Conservation (phyloP, 2,329 filamentous ascomycete genomes). For the Chaetomiaceae sp. region DNA sequence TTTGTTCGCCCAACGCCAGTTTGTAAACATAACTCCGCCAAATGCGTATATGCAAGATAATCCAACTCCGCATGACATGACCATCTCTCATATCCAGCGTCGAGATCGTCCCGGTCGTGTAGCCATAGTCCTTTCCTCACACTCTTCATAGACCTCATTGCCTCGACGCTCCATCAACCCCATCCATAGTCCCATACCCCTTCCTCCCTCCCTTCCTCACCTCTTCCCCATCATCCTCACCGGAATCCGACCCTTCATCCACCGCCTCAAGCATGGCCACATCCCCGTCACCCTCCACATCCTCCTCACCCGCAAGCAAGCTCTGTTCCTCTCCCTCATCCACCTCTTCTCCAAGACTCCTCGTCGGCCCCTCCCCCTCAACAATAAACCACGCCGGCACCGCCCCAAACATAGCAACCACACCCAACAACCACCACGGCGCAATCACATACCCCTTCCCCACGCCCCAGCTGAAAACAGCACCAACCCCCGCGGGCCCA, state of each 20-base stretch:
- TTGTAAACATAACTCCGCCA: not conserved
- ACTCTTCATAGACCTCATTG: not conserved
- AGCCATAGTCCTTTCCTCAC: not conserved
- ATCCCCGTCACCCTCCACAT: not conserved
- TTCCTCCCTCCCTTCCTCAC: not conserved
- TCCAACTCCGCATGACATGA: not conserved
- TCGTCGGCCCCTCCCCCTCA: slow-evolving; percentile 63
- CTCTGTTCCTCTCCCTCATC: slow-evolving; percentile 13
- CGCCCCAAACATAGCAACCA: slow-evolving; percentile 59
- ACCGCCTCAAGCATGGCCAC: slow-evolving; percentile 5
- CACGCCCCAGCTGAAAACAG: slow-evolving; percentile 71
- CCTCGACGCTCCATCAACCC: not conserved
- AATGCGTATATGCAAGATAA: not conserved
- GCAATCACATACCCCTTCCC: slow-evolving; percentile 70
- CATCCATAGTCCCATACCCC: slow-evolving; percentile 6
- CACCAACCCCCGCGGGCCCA: slow-evolving; percentile 71
- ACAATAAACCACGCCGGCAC: slow-evolving; percentile 70
- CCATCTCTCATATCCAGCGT: not conserved
- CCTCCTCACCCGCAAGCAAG: slow-evolving; percentile 24
- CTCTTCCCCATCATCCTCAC: not conserved
- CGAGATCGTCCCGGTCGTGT: not conserved
- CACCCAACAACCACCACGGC: slow-evolving; percentile 75
- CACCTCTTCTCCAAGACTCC: slow-evolving; percentile 30
- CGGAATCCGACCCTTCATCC: not conserved
- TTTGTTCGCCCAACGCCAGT: not conserved